These are phyloP conservation scores for Groenewaldozyma auringiensis DNA, from an alignment of 1,139 yeast species.

Conservation along the genomic window DNA sequence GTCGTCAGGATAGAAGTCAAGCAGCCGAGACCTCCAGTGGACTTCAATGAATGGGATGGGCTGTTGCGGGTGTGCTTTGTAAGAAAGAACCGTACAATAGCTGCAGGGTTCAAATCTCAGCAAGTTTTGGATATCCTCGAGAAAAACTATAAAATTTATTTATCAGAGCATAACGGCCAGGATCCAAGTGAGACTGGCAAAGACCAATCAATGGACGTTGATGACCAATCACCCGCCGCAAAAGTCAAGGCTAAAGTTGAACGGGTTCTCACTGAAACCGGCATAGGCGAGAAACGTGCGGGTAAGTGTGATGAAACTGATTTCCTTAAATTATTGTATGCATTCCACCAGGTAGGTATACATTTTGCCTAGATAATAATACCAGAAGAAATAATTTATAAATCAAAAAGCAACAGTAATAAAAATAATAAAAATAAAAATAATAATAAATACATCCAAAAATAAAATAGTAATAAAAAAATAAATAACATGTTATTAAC, in stretches of 20 bases:
- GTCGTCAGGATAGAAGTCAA: conserved; percentile 92
- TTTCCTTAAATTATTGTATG: conserved; percentile 75
- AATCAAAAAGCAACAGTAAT: background rate
- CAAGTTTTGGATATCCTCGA: conserved; percentile 81
- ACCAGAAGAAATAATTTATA: too few relatives aligned
- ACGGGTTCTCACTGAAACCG: conserved; percentile 62
- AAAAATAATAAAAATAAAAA: background rate
- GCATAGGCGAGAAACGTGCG: conserved; percentile 76
- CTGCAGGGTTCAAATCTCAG: conserved; percentile 84
- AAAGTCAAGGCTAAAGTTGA: conserved; percentile 50
- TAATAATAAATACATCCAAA: conserved; percentile 4
- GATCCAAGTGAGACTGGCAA: conserved; percentile 27
- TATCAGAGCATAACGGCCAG: conserved; percentile 44
- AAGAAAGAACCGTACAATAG: conserved; percentile 84
- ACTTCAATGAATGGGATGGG: conserved; percentile 96
- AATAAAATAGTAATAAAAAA: conserved; percentile 3
- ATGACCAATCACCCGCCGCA: conserved; percentile 10
- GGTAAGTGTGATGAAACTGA: conserved; percentile 94
- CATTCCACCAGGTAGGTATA: conserved; percentile 94
- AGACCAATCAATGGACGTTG: conserved; percentile 31
- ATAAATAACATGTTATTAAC: conserved; percentile 4
- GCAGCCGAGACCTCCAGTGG: conserved; percentile 84
- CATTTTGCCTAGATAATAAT: conserved; percentile 68
- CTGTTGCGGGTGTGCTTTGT: conserved; percentile 82
- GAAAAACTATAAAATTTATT: conserved; percentile 75